These are phyloP conservation scores for Fusarium veterinarium DNA, from an alignment of 2,329 filamentous ascomycete species.

Conservation along the genomic window DNA sequence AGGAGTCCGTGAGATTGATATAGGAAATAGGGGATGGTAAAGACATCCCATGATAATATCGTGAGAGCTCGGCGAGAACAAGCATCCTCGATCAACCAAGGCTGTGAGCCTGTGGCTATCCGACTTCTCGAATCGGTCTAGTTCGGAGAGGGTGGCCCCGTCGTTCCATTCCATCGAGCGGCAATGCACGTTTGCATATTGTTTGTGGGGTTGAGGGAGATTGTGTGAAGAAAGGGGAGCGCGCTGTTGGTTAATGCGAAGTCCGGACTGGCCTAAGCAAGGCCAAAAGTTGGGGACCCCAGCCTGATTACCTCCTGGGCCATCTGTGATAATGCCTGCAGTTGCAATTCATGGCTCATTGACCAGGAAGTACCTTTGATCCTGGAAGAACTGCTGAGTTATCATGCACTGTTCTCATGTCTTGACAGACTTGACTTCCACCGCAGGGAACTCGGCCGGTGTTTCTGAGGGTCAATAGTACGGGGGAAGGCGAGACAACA, in stretches of 20 bases:
- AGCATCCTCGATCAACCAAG: conserved; percentile 4
- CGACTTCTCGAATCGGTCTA: conserved; percentile 10
- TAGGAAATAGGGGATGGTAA: conserved; percentile 7
- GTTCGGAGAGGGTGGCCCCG: conserved; percentile 15
- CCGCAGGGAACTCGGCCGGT: background rate
- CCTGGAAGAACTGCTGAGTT: background rate
- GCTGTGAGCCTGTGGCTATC: background rate
- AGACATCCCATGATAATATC: conserved; percentile 18
- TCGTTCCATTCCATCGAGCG: conserved; percentile 30
- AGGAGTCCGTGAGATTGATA: background rate
- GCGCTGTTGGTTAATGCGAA: conserved; percentile 25
- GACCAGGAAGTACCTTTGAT: conserved; percentile 3
- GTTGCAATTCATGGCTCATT: conserved; percentile 12
- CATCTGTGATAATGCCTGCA: conserved; percentile 9
- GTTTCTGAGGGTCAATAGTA: background rate
- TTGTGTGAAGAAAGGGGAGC: conserved; percentile 20
- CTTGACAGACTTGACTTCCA: conserved; percentile 1
- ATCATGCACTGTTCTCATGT: conserved; percentile 9
- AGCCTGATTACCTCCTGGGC: conserved; percentile 5
- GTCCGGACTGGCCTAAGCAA: conserved; percentile 8
- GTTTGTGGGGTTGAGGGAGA: conserved; percentile 35
- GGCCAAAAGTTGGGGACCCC: conserved; percentile 37
- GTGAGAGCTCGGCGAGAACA: conserved; percentile 16
- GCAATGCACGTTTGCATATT: conserved; percentile 34
- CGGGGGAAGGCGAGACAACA: conserved; percentile 12